Evolutionary conservation across 2,329 filamentous ascomycete species (phyloP).

Genomic region (Sarocladium strictum): DNA sequence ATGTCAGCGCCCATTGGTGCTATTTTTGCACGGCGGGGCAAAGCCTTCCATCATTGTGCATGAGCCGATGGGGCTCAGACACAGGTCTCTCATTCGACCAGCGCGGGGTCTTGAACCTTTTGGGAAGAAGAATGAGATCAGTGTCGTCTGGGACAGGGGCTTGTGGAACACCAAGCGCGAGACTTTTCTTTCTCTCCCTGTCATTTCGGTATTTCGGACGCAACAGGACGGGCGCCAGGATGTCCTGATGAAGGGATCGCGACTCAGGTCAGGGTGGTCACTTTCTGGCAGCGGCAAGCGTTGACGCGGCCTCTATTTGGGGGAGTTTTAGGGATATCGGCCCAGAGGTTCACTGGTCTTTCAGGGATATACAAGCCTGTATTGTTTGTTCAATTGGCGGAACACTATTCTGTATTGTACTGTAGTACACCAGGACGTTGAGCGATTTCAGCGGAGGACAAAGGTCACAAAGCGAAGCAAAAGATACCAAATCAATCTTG

Average conservation of each 20-base stretch:
- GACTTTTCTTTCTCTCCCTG: background rate
- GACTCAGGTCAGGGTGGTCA: background rate
- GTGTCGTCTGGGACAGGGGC: background rate
- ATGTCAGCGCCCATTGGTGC: constrained; percentile 3
- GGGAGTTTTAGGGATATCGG: too few relatives aligned
- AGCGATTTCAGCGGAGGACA: background rate
- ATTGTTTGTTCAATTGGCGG: too few relatives aligned
- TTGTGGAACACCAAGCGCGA: background rate
- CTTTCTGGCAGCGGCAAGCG: background rate
- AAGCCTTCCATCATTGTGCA: constrained; percentile 8
- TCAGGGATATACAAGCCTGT: too few relatives aligned
- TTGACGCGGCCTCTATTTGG: too few relatives aligned
- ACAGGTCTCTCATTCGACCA: background rate
- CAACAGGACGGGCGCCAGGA: background rate
- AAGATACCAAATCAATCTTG: too few relatives aligned
- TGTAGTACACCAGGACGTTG: background rate
- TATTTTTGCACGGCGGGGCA: constrained; percentile 7
- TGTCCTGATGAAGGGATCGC: too few relatives aligned
- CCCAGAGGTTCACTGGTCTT: too few relatives aligned
- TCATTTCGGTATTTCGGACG: background rate
- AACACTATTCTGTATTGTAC: too few relatives aligned
- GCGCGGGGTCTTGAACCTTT: background rate
- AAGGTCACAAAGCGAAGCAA: too few relatives aligned
- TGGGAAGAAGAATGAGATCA: background rate
- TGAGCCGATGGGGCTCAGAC: background rate